Evolutionary conservation across 2,329 filamentous ascomycete genomes (phyloP).

Genomic region (Aspergillus caelatus): DNA sequence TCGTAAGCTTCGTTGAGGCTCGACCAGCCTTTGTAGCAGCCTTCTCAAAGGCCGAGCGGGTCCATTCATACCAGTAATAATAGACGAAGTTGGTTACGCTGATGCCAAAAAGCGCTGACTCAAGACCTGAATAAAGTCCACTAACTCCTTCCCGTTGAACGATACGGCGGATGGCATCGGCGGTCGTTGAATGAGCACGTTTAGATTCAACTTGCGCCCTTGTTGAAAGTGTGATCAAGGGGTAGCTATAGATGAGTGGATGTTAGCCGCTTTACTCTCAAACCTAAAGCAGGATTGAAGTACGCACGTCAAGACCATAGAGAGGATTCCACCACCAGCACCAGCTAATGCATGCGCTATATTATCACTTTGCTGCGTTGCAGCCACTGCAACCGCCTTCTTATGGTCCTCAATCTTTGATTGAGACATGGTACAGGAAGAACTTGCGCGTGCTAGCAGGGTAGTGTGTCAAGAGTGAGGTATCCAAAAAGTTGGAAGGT

Average conservation of each 20-base stretch:
- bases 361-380: constrained; percentile 88
- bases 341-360: constrained; percentile 93
- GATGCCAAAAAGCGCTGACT: constrained; percentile 95
- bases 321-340: constrained; percentile 88
- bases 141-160: constrained; percentile 86
- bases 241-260: constrained; percentile 65
- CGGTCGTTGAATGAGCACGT: constrained; percentile 81
- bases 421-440: constrained; percentile 41
- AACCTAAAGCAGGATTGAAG: constrained; percentile 6
- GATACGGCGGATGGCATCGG: constrained; percentile 81
- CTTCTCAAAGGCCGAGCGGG: constrained; percentile 76
- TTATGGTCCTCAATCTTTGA: constrained; percentile 40
- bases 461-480: neutral
- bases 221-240: constrained; percentile 94
- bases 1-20: constrained; percentile 79
- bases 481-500: constrained; percentile 7
- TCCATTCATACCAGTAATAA: constrained; percentile 99
- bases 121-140: constrained; percentile 89
- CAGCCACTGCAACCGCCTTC: constrained; percentile 52
- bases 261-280: constrained; percentile 11
- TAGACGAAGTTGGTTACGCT: constrained; percentile 99
- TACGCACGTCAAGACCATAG: constrained; percentile 87
- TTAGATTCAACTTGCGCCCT: constrained; percentile 97
- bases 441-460: neutral
- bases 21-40: constrained; percentile 74